phyloP scores from a whole-genome alignment of 2,329 filamentous ascomycete genomes.

The Tolypocladium ovalisporum region DNA sequence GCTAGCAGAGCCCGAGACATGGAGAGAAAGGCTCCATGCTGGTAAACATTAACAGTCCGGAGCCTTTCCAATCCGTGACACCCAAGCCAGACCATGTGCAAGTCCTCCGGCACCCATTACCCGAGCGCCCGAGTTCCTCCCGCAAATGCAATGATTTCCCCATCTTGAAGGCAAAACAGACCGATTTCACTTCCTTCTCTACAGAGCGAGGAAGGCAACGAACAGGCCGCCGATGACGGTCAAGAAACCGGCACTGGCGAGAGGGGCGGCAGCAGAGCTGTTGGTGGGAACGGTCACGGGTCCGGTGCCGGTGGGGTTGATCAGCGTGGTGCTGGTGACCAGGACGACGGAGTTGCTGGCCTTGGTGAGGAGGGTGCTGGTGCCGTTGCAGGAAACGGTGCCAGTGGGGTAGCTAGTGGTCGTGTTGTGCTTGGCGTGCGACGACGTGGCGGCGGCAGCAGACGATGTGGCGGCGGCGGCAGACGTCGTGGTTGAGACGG shows the following conservation, averaged over 20 bases:
- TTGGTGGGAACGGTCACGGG: constrained; percentile 11
- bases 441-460: constrained; percentile 11
- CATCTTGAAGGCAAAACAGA: constrained; percentile 12
- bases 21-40: not conserved
- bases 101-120: constrained; percentile 8
- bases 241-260: constrained; percentile 24
- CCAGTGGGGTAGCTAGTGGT: constrained; percentile 6
- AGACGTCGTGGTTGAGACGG: constrained; percentile 10
- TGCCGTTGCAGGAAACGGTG: not conserved
- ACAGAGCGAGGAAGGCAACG: constrained; percentile 31
- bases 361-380: not conserved
- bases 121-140: constrained; percentile 9
- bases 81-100: constrained; percentile 19
- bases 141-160: constrained; percentile 9
- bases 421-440: constrained; percentile 11
- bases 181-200: constrained; percentile 11
- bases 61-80: constrained; percentile 8
- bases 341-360: constrained; percentile 7
- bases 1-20: not conserved
- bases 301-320: constrained; percentile 11
- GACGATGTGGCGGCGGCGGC: constrained; percentile 10
- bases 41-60: not conserved
- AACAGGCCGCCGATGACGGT: constrained; percentile 28
- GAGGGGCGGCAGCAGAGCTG: constrained; percentile 11
- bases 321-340: constrained; percentile 7